A percentile compares a stretch with the other conserved stretches of the same genome.
Evolutionary conservation across 805 yeast genomes (phyloP).

Genomic region (Candida palmyrensis): DNA sequence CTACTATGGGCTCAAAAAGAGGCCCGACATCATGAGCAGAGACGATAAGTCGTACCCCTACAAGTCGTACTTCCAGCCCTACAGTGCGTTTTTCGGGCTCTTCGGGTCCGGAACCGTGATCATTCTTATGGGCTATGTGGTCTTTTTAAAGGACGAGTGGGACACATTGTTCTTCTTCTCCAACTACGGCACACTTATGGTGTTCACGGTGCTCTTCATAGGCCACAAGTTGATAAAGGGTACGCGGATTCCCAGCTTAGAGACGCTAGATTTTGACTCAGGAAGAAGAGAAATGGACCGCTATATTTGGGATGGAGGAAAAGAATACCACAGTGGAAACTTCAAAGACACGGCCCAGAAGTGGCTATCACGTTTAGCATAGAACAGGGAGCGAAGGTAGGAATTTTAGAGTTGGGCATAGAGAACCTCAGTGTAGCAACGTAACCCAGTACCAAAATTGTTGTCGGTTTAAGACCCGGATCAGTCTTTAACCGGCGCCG

Average conservation of each 20-base stretch:
- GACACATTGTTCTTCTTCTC: slow-evolving; percentile 57
- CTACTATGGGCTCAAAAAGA: slow-evolving; percentile 51
- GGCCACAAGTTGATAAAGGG: slow-evolving; percentile 57
- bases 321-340: slow-evolving; percentile 31
- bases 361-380: slow-evolving; percentile 30
- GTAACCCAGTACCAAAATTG: no score
- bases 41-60: slow-evolving; percentile 64
- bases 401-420: no score
- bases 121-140: slow-evolving; percentile 56
- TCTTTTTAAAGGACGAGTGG: slow-evolving; percentile 57
- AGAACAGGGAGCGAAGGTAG: no score
- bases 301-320: slow-evolving; percentile 74
- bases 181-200: slow-evolving; percentile 56
- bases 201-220: slow-evolving; percentile 46
- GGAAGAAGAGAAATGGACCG: slow-evolving; percentile 83
- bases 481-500: no score
- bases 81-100: slow-evolving; percentile 57
- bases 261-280: slow-evolving; percentile 73
- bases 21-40: slow-evolving; percentile 63
- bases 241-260: slow-evolving; percentile 61
- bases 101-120: slow-evolving; percentile 48
- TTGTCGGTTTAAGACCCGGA: no score
- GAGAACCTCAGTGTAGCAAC: no score
- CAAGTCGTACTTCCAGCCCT: slow-evolving; percentile 68
- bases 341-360: slow-evolving; percentile 29